These are phyloP conservation scores for Salix viminalis DNA, from an alignment of 345 rosid genomes.

Conservation along the genomic window DNA sequence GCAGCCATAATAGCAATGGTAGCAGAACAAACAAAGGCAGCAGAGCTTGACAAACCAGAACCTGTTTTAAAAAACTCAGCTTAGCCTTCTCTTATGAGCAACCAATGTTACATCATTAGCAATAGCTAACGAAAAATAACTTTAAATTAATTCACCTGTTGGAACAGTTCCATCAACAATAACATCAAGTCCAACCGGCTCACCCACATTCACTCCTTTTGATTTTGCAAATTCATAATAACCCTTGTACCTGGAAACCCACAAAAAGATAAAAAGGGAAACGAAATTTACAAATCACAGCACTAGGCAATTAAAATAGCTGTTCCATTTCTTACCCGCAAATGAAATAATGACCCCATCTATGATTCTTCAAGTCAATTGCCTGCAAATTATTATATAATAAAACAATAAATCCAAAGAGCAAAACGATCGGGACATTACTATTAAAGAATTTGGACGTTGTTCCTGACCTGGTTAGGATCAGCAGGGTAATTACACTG, in stretches of 20 bases:
- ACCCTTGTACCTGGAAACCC: conserved; percentile 72
- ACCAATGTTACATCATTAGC: background rate
- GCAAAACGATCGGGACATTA: background rate
- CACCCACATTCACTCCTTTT: conserved; percentile 64
- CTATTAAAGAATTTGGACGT: background rate
- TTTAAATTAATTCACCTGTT: conserved; percentile 42
- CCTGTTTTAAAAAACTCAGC: conserved; percentile 38
- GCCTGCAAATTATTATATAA: conserved; percentile 41
- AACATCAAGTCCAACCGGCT: conserved; percentile 80
- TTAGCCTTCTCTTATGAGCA: background rate
- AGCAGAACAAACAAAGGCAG: conserved; percentile 94
- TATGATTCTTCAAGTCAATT: conserved; percentile 81
- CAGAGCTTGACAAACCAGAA: conserved; percentile 91
- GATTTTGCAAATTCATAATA: conserved; percentile 65
- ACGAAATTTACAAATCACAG: background rate
- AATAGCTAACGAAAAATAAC: background rate
- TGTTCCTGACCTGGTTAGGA: conserved; percentile 56
- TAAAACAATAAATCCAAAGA: background rate
- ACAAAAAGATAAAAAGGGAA: background rate
- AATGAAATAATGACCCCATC: conserved; percentile 93
- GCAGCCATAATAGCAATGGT: conserved; percentile 94
- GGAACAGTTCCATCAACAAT: conserved; percentile 92
- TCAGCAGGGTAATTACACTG: conserved; percentile 76
- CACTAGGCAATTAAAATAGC: background rate
- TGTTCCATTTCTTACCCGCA: conserved; percentile 68